Evolutionary conservation across 768 basidiomycete species (phyloP), one percentile per base, ranked within the genome.

Genomic region (Serendipita sp.): DNA sequence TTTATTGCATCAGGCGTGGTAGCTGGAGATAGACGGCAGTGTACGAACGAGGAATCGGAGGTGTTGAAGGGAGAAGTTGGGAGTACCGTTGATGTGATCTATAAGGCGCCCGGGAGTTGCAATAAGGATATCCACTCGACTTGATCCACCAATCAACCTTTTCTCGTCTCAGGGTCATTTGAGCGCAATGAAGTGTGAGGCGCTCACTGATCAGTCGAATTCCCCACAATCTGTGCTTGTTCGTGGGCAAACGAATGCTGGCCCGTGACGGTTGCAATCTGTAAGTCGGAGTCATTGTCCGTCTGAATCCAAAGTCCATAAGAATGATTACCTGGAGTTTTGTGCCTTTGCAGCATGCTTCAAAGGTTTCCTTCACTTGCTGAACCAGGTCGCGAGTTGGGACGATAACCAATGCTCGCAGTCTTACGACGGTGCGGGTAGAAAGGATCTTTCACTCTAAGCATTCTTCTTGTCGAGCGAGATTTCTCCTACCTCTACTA

Each of bases 101-200:
- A 97, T 96, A 51, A 99, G 72, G 50, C 96, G 79, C 33, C 96
- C 96, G 0, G 96, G 96, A 0, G 96, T 99, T 65, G 91, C 96
- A 63, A 99, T 88, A 51, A 99, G 75, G 62, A 99, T 84, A 71
- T 98, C 96, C 34, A 97, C 80, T 72, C 85, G 91, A 72, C 90
- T 94, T 1, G 86, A 88, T 7, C 95, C 94, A 3, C 94, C 93
- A 22, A 79, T 76, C 33, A 91, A 71, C 26, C 60, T 42, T 34
- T 33, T 41, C 45, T 28, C 16, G 16, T 9, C n/a, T 50, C 41
- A 63, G 64, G n/a, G 56, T 60, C 42, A 34, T 61, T n/a, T 63
- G 45, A 26, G 30, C 42, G 33, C 33, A 28, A 31, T 26, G 41
- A 14, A 31, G 20, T 31, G 22, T 3, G 24, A 43, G 56, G 41